These are phyloP conservation scores for Penicillium psychrofluorescens DNA, from an alignment of 495 filamentous ascomycete genomes.

Conservation along the genomic window DNA sequence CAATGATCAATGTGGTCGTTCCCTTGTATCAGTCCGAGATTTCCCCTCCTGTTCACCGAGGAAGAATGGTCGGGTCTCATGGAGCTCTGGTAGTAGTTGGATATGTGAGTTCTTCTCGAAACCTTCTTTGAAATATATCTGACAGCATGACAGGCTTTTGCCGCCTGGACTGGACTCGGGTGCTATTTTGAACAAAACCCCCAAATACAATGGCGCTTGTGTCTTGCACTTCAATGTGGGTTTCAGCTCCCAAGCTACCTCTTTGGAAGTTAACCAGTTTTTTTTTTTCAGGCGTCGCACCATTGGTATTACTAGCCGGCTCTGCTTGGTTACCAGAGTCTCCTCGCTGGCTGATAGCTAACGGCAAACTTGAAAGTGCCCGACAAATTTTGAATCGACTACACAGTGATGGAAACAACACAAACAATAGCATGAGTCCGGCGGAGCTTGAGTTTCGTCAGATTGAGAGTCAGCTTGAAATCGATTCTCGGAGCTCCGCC, in stretches of 20 bases:
- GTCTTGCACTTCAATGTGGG: not conserved
- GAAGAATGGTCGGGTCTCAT: not conserved
- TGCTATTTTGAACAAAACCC: not conserved
- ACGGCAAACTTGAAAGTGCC: no score
- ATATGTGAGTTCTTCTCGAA: not conserved
- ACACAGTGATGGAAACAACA: no score
- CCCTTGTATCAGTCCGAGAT: slow-evolving; percentile 2
- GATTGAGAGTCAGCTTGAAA: not conserved
- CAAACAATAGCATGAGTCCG: no score
- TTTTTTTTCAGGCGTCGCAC: not conserved
- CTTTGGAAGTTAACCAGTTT: no score
- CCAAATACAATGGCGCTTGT: not conserved
- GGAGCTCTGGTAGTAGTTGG: not conserved
- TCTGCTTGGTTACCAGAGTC: not conserved
- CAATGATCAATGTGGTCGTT: not conserved
- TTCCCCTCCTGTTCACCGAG: not conserved
- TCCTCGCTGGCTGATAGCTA: not conserved
- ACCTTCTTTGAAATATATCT: no score
- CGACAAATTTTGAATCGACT: no score
- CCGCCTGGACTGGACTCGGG: not conserved
- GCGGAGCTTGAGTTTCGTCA: not conserved
- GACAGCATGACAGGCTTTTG: not conserved
- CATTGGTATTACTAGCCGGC: not conserved
- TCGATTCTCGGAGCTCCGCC: not conserved
- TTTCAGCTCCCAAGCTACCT: no score